These are phyloP conservation scores for Alternaria infectoria DNA, from an alignment of 2,329 filamentous ascomycete genomes.

Conservation along the genomic window DNA sequence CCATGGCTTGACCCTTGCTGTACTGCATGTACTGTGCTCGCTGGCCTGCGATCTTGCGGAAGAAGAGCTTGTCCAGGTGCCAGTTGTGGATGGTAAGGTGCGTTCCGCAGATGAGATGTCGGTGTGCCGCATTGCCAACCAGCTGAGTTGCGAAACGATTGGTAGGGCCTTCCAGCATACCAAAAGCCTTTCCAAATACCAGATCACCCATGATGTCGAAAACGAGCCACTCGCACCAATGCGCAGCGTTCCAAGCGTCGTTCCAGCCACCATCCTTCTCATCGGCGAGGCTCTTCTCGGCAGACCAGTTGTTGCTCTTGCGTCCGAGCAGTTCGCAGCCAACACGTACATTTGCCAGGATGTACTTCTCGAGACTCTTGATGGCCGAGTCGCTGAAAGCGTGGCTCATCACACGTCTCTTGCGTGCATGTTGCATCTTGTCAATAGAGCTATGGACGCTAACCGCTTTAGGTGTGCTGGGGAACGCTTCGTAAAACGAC, in stretches of 20 bases:
- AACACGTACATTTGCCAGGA: slow-evolving; percentile 52
- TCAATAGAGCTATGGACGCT: slow-evolving; percentile 56
- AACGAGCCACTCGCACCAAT: slow-evolving; percentile 54
- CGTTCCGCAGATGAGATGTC: slow-evolving; percentile 54
- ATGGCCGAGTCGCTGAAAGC: slow-evolving; percentile 56
- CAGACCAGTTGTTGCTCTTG: slow-evolving; percentile 15
- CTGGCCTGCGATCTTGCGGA: slow-evolving; percentile 52
- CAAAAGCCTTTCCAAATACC: slow-evolving; percentile 54
- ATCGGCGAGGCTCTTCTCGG: slow-evolving; percentile 8
- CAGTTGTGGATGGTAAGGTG: slow-evolving; percentile 53
- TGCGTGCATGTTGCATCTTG: slow-evolving; percentile 54
- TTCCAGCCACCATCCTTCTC: slow-evolving; percentile 49
- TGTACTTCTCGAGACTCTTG: slow-evolving; percentile 54
- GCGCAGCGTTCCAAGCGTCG: slow-evolving; percentile 51
- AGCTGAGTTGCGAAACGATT: slow-evolving; percentile 53
- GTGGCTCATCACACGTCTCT: slow-evolving; percentile 54
- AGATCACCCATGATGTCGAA: slow-evolving; percentile 61
- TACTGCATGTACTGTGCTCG: slow-evolving; percentile 53
- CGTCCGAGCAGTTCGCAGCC: slow-evolving; percentile 46
- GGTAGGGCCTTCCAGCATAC: slow-evolving; percentile 49
- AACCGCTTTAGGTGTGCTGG: slow-evolving; percentile 49
- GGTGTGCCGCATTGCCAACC: slow-evolving; percentile 53
- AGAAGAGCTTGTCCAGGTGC: slow-evolving; percentile 53
- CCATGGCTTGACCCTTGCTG: slow-evolving; percentile 51
- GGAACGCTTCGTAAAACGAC: slow-evolving; percentile 57